These are phyloP conservation scores for Dactylellina drechsleri DNA, from an alignment of 2,329 filamentous ascomycete genomes.

Conservation along the genomic window DNA sequence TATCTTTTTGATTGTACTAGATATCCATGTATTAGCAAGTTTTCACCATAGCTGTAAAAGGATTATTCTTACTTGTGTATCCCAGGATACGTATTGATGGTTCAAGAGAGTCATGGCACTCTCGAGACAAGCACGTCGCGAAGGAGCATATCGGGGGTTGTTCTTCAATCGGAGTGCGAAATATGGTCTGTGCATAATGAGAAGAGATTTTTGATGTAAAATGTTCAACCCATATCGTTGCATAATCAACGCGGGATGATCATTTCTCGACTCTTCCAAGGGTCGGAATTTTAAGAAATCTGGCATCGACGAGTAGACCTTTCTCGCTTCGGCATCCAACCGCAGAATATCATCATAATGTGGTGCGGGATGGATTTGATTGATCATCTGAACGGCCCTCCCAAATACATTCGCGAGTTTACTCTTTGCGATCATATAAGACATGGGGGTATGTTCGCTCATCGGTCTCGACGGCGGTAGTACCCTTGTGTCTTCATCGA, in stretches of 20 bases:
- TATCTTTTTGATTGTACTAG: slow-evolving; percentile 59
- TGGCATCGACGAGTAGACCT: slow-evolving; percentile 75
- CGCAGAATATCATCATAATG: slow-evolving; percentile 74
- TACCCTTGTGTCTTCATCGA: slow-evolving; percentile 74
- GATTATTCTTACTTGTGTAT: slow-evolving; percentile 79
- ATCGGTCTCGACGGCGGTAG: slow-evolving; percentile 74
- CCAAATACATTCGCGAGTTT: slow-evolving; percentile 75
- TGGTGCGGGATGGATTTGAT: slow-evolving; percentile 59
- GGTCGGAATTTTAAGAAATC: slow-evolving; percentile 80
- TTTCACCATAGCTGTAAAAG: slow-evolving; percentile 64
- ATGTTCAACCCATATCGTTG: slow-evolving; percentile 85
- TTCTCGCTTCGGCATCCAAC: slow-evolving; percentile 71
- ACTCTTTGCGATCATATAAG: slow-evolving; percentile 80
- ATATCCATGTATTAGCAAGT: slow-evolving; percentile 66
- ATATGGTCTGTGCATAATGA: slow-evolving; percentile 88
- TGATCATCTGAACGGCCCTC: slow-evolving; percentile 74
- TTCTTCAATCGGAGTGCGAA: slow-evolving; percentile 75
- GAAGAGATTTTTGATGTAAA: slow-evolving; percentile 87
- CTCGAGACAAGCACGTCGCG: slow-evolving; percentile 83
- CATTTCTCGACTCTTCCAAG: slow-evolving; percentile 77
- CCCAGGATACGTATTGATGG: slow-evolving; percentile 77
- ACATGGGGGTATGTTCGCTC: slow-evolving; percentile 78
- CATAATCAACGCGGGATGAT: slow-evolving; percentile 76
- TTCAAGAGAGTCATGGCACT: slow-evolving; percentile 83
- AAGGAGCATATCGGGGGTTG: slow-evolving; percentile 84